These are phyloP conservation scores for Gigaspora rosea DNA, from an alignment of 192 early-diverging fungal species.

Conservation along the genomic window DNA sequence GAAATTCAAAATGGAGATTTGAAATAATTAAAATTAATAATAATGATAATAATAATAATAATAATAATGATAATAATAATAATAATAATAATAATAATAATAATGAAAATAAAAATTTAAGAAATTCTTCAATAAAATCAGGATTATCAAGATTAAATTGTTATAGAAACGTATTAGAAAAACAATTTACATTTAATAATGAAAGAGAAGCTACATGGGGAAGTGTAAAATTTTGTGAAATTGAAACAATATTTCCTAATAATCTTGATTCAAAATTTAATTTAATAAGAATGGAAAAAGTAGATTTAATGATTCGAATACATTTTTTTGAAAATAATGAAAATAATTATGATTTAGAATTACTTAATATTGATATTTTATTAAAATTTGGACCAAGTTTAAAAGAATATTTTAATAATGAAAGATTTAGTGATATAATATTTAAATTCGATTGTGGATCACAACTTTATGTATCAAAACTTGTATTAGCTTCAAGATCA, in stretches of 20 bases:
- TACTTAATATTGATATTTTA: background rate
- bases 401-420: slow-evolving; percentile 23
- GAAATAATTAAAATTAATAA: background rate
- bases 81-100: background rate
- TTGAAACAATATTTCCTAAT: background rate
- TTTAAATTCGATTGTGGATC: slow-evolving; percentile 25
- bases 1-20: background rate
- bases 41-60: background rate
- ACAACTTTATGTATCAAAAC: background rate
- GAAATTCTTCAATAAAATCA: no score
- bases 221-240: background rate
- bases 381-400: slow-evolving; percentile 15
- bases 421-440: slow-evolving; percentile 24
- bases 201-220: background rate
- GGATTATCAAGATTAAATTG: background rate
- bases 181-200: background rate
- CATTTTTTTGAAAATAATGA: background rate
- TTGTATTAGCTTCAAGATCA: slow-evolving; percentile 26
- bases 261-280: background rate
- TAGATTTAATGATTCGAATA: background rate
- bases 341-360: background rate
- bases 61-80: background rate
- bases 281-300: background rate
- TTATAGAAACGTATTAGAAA: background rate
- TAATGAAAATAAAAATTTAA: background rate